Conservation (phyloP, 495 filamentous ascomycete species). For the Hypoxylon fuscum region DNA sequence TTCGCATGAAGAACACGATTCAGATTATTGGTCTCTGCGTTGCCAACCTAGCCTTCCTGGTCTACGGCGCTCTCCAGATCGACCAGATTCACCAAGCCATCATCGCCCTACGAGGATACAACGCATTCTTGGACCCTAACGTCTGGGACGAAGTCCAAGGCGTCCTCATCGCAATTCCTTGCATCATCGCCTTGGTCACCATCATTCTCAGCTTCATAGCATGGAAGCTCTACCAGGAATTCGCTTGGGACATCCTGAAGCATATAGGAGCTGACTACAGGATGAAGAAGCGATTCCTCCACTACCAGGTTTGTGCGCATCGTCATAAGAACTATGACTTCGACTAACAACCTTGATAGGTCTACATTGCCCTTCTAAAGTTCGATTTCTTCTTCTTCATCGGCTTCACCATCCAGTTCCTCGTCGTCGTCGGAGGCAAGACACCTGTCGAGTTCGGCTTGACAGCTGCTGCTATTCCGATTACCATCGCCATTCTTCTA, state of each 20-base stretch:
- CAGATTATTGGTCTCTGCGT: conserved; percentile 95
- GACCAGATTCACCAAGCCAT: conserved; percentile 85
- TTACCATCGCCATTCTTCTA: conserved; percentile 87
- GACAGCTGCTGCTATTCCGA: conserved; percentile 86
- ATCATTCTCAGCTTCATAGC: conserved; percentile 77
- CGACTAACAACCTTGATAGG: conserved; percentile 64
- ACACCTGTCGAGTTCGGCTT: conserved; percentile 80
- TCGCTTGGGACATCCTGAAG: conserved; percentile 99
- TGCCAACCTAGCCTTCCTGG: conserved; percentile 87
- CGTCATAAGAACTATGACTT: neutral
- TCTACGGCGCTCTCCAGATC: conserved; percentile 92
- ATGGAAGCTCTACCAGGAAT: conserved; percentile 97
- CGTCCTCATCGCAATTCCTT: conserved; percentile 85
- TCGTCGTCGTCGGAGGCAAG: conserved; percentile 83
- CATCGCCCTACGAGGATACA: conserved; percentile 47
- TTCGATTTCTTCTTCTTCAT: conserved; percentile 99
- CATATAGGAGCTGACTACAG: conserved; percentile 97
- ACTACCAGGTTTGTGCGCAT: conserved; percentile 80
- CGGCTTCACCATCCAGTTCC: conserved; percentile 95
- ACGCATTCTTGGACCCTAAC: conserved; percentile 41
- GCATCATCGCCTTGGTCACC: conserved; percentile 79
- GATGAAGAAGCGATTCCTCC: conserved; percentile 95
- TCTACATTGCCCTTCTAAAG: conserved; percentile 96
- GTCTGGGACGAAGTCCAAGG: conserved; percentile 76
- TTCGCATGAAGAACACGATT: conserved; percentile 96